These are phyloP conservation scores for Plasmodium malariae DNA, from an alignment of 169 alveolate genomes.

Conservation along the genomic window DNA sequence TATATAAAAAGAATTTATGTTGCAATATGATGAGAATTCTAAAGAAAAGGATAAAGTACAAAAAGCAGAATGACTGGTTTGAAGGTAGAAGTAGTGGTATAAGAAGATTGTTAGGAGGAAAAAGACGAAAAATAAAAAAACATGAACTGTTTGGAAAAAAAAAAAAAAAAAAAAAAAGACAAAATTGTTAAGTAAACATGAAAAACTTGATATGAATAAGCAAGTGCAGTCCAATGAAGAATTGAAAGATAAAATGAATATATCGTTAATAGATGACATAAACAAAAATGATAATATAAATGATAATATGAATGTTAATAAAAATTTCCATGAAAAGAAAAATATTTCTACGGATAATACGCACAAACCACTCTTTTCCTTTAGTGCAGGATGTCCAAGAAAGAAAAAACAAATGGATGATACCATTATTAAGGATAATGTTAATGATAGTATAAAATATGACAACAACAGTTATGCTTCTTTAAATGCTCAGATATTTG, in stretches of 20 bases:
- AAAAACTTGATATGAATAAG: neutral
- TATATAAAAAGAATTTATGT: constrained; percentile 43
- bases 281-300: neutral
- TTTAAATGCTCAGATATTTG: too few relatives aligned
- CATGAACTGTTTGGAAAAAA: neutral
- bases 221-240: neutral
- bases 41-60: constrained; percentile 2
- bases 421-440: too few relatives aligned
- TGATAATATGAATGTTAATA: neutral
- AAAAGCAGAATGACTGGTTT: neutral
- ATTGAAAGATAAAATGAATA: neutral
- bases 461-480: too few relatives aligned
- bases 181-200: neutral
- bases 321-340: neutral
- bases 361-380: constrained; percentile 31
- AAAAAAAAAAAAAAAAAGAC: constrained; percentile 12
- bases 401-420: constrained; percentile 1
- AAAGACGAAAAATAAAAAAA: constrained; percentile 7
- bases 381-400: constrained; percentile 2
- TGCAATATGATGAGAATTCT: constrained; percentile 21
- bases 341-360: neutral
- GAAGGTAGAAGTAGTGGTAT: neutral
- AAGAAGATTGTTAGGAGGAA: neutral
- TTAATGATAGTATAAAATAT: too few relatives aligned
- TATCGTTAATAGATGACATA: neutral